A percentile compares a stretch with the other conserved stretches of the same genome.
Conservation (phyloP, 2,329 filamentous ascomycete genomes). For the Aspergillus ochraceus region DNA sequence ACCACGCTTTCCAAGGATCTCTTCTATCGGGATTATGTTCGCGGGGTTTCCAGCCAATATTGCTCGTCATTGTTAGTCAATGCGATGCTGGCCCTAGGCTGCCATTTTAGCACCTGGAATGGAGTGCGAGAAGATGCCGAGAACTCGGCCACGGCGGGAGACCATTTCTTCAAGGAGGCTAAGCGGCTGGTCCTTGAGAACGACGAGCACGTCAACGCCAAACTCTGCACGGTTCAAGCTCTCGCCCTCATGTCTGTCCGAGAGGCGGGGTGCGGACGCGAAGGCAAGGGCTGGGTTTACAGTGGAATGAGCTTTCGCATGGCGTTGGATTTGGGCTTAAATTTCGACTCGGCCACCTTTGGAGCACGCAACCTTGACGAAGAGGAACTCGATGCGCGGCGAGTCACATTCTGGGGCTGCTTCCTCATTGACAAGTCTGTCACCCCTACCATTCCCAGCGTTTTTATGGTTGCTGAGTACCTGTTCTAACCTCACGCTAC, state of each 20-base stretch:
- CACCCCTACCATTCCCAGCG: neutral
- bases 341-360: slow-evolving; percentile 73
- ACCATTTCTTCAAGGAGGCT: slow-evolving; percentile 94
- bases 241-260: slow-evolving; percentile 93
- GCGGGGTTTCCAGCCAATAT: slow-evolving; percentile 69
- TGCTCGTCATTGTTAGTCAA: slow-evolving; percentile 91
- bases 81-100: slow-evolving; percentile 87
- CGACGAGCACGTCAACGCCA: slow-evolving; percentile 88
- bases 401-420: slow-evolving; percentile 96
- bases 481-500: slow-evolving; percentile 13
- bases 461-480: neutral
- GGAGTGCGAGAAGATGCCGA: slow-evolving; percentile 70
- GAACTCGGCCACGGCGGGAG: slow-evolving; percentile 82
- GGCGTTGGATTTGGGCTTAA: slow-evolving; percentile 90
- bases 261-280: slow-evolving; percentile 89
- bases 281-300: slow-evolving; percentile 97
- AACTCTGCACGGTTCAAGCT: slow-evolving; percentile 87
- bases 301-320: slow-evolving; percentile 98
- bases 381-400: slow-evolving; percentile 81
- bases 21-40: slow-evolving; percentile 82
- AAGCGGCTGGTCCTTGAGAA: slow-evolving; percentile 87
- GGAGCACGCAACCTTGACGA: slow-evolving; percentile 67
- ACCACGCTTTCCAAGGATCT: slow-evolving; percentile 82
- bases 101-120: slow-evolving; percentile 80
- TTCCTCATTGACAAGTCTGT: slow-evolving; percentile 89